These are phyloP conservation scores for Scheffersomyces cryptocercus DNA, from an alignment of 1,139 yeast species.

Conservation along the genomic window DNA sequence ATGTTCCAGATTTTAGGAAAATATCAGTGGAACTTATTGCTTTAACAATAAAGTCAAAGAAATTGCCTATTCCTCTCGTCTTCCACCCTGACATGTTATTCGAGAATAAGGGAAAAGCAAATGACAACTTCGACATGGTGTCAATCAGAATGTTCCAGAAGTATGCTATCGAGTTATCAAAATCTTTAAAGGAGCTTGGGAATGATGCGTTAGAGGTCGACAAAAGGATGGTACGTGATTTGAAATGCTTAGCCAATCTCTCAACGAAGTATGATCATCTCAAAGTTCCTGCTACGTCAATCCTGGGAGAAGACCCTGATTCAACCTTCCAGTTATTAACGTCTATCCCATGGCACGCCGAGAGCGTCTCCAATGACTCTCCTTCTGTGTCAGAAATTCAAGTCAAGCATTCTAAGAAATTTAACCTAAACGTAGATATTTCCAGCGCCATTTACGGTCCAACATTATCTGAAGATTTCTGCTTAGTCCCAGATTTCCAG, in stretches of 20 bases:
- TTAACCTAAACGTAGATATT: conserved; percentile 23
- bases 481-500: conserved; percentile 43
- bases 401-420: conserved; percentile 19
- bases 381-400: conserved; percentile 15
- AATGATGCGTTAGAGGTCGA: conserved; percentile 26
- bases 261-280: conserved; percentile 26
- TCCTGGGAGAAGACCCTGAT: conserved; percentile 1
- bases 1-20: conserved; percentile 31
- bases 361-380: conserved; percentile 12
- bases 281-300: conserved; percentile 11
- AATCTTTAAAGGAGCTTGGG: conserved; percentile 26
- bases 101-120: conserved; percentile 29
- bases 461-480: conserved; percentile 19
- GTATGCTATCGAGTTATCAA: conserved; percentile 32
- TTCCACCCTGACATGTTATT: conserved; percentile 39
- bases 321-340: conserved; percentile 12
- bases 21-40: conserved; percentile 33
- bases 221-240: conserved; percentile 26
- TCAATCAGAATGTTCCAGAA: conserved; percentile 34
- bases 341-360: conserved; percentile 24
- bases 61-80: conserved; percentile 38
- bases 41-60: conserved; percentile 33
- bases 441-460: conserved; percentile 12
- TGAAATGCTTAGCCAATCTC: conserved; percentile 37
- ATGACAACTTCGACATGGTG: conserved; percentile 33